Evolutionary conservation across 495 filamentous ascomycete species (phyloP), one percentile per base, ranked within the genome.

Genomic region (Aspergillus coremiiformis): DNA sequence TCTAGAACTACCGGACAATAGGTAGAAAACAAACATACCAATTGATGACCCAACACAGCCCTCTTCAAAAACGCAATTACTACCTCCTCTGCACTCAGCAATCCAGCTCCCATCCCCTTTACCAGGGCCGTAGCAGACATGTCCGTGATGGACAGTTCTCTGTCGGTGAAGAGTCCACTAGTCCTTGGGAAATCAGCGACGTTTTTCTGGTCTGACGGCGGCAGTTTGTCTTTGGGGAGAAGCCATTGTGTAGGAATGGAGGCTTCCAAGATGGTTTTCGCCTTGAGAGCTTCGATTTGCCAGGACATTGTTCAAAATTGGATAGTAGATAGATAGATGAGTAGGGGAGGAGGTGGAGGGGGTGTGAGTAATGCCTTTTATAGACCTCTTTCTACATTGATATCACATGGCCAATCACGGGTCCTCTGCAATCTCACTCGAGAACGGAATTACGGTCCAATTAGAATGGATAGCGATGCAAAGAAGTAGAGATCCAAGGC

Each of bases 1-100:
- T n/a, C n/a, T n/a, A n/a, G n/a, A n/a, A n/a, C n/a, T n/a, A n/a
- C n/a, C n/a, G n/a, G n/a, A n/a, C n/a, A n/a, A n/a, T n/a, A n/a
- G n/a, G n/a, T n/a, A n/a, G n/a, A n/a, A 19, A 32, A 5, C 33
- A 33, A 12, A 48, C 57, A 35, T 37, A 73, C 72, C 56, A 84
- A 50, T 63, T 85, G 83, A 32, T 85, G 82, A 7, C 82, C 78
- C 33, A 85, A 51, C 0, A 80, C 77, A 1, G 81, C 74, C 20
- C 77, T 63, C 57, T 86, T 87, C 58, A 82, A 74, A 61, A 85
- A 85, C 1, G 80, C 80, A 22, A 70, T 66, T 4, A 75, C 74
- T 4, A 85, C 80, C 54, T 83, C 79, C 24, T 79, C 66, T 9
- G 78, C 76, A 20, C 66, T 83, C 44, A 80, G 70, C 44, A 62